Percentiles rank a stretch among this genome's conserved stretches.
These are phyloP conservation scores for Globisporangium abappressorium DNA, from an alignment of 352 stramenopile species.

Conservation along the genomic window DNA sequence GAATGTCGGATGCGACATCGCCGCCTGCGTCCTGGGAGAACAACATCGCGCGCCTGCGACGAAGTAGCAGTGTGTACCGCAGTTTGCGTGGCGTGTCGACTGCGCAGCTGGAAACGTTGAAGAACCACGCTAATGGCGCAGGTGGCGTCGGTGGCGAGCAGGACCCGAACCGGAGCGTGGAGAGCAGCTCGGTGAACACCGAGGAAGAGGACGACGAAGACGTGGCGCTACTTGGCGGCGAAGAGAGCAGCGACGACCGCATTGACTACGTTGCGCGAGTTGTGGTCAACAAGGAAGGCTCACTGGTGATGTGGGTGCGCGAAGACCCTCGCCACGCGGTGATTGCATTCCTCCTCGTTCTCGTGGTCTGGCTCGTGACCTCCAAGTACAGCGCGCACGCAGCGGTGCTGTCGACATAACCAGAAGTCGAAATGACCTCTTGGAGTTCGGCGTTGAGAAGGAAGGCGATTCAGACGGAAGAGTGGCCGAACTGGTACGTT, in stretches of 20 bases:
- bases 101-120: slow-evolving; percentile 1
- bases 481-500: background rate
- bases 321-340: slow-evolving; percentile 68
- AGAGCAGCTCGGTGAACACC: slow-evolving; percentile 6
- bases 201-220: slow-evolving; percentile 23
- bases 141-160: slow-evolving; percentile 1
- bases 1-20: slow-evolving; percentile 14
- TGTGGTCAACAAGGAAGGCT: slow-evolving; percentile 55
- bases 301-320: slow-evolving; percentile 59
- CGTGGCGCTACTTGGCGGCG: slow-evolving; percentile 17
- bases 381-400: slow-evolving; percentile 8
- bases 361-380: slow-evolving; percentile 56
- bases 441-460: background rate
- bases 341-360: slow-evolving; percentile 47
- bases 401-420: slow-evolving; percentile 10
- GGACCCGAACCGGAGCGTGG: slow-evolving; percentile 11
- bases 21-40: slow-evolving; percentile 36
- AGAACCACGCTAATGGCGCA: background rate
- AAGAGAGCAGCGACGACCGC: slow-evolving; percentile 14
- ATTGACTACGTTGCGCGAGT: slow-evolving; percentile 21
- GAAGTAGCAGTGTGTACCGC: slow-evolving; percentile 17
- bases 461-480: background rate
- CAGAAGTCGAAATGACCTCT: background rate
- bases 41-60: slow-evolving; percentile 32
- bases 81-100: slow-evolving; percentile 12